Base-by-base conservation (phyloP, 2,329 filamentous ascomycete species). In the Pseudogymnoascus sp. region DNA sequence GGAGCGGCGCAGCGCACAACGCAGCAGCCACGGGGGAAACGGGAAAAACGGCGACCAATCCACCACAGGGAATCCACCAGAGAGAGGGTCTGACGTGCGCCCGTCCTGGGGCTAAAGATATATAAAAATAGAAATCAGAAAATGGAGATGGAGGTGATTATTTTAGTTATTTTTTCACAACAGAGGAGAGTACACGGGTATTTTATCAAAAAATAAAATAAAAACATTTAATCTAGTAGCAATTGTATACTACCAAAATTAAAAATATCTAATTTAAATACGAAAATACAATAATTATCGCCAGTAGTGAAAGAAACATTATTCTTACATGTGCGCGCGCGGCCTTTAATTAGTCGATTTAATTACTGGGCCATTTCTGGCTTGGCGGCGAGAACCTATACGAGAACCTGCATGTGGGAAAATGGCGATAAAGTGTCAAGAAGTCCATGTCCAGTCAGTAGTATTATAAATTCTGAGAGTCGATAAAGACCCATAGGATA, bases 81-180 rank as follows among this genome's bases (percentile, higher is more conserved):
- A 18, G 39, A 6, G 20, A 22, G 20, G 43, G 43, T 54, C 47
- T 54, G 47, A 54, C 47, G n/a, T 54, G 28, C 59, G 58, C 59
- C 59, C 41, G 9, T 38, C 41, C 58, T 59, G 57, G 57, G 57
- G 41, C 37, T 50, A 28, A 30, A 33, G 25, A 41, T 62, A 38
- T 62, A 59, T 18, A 59, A 61, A 54, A 65, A 61, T 57, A 59
- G 36, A 57, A 50, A 61, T 28, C 58, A 39, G 25, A 60, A 33
- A 7, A 33, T 6, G 9, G 30, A 7, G 9, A 9, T 33, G 30
- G 30, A 33, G 9, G 6, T 33, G 4, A 6, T 9, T 11, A 20
- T 54, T 22, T 22, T 22, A 22, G 2, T 54, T 54, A 54, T 50
- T 50, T 5, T 18, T 28, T 6, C 22, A 50, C 47, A 54, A 54